A percentile compares a stretch with the other conserved stretches of the same genome.
Conservation (phyloP, 2,329 filamentous ascomycete species). For the Neoarthrinium moseri region DNA sequence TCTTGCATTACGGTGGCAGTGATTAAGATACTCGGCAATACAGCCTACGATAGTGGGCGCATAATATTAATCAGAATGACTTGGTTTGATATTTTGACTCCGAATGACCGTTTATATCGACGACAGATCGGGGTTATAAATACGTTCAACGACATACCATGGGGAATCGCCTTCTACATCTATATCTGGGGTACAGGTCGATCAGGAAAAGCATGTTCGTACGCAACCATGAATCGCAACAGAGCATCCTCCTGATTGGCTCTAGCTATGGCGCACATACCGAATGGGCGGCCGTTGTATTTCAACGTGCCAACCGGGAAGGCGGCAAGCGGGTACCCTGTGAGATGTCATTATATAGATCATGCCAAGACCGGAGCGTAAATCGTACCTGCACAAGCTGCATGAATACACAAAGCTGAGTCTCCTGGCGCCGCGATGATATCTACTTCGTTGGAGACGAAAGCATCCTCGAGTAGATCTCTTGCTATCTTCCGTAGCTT, state of each 20-base stretch:
- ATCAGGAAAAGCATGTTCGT: conserved; percentile 18
- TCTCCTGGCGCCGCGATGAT: neutral
- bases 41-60: no score
- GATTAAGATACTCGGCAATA: no score
- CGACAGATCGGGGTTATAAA: no score
- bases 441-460: neutral
- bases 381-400: neutral
- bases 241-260: neutral
- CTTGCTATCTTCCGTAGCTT: neutral
- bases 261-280: neutral
- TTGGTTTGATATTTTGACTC: no score
- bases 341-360: neutral
- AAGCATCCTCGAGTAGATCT: neutral
- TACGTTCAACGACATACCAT: no score
- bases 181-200: no score
- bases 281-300: conserved; percentile 3
- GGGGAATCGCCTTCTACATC: no score
- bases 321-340: neutral
- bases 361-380: neutral
- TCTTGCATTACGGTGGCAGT: no score
- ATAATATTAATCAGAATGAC: no score
- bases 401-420: neutral
- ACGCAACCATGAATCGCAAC: conserved; percentile 12
- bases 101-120: no score
- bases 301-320: conserved; percentile 1